Evolutionary conservation across 2,329 filamentous ascomycete species (phyloP).

Genomic region (Monosporascus sp.): DNA sequence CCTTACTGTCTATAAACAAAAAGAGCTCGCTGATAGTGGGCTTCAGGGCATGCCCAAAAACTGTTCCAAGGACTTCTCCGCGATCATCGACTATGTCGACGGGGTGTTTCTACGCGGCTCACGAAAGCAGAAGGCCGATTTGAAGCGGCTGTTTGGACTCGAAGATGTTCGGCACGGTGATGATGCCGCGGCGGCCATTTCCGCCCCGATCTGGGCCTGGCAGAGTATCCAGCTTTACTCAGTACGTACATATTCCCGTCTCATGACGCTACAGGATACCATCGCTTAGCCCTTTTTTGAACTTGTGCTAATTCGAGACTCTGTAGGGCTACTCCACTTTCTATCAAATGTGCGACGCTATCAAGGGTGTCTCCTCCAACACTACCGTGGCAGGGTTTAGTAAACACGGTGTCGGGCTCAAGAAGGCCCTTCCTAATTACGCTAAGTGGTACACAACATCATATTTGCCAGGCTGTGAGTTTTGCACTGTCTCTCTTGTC

Average conservation of each 20-base stretch:
- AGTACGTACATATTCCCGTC: background rate
- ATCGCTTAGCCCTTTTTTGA: background rate
- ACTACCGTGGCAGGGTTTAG: slow-evolving; percentile 17
- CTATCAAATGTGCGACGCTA: slow-evolving; percentile 28
- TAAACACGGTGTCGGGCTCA: slow-evolving; percentile 44
- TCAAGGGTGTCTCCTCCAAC: slow-evolving; percentile 27
- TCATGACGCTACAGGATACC: background rate
- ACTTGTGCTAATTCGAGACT: background rate
- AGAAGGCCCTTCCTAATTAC: slow-evolving; percentile 48
- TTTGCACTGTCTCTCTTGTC: background rate
- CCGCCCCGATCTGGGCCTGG: slow-evolving; percentile 23
- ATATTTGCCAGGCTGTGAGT: slow-evolving; percentile 43
- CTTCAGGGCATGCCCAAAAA: slow-evolving; percentile 48
- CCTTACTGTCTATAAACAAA: background rate
- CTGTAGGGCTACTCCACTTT: slow-evolving; percentile 25
- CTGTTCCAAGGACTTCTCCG: slow-evolving; percentile 46
- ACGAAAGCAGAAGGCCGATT: slow-evolving; percentile 30
- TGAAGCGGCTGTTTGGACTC: slow-evolving; percentile 50
- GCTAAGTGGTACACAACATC: slow-evolving; percentile 45
- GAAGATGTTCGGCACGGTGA: slow-evolving; percentile 42
- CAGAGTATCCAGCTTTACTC: slow-evolving; percentile 30
- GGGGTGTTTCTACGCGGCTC: slow-evolving; percentile 37
- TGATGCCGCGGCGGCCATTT: slow-evolving; percentile 40
- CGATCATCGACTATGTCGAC: slow-evolving; percentile 51
- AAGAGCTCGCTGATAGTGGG: too few species aligned